These are phyloP conservation scores for Trichoderma sp. DNA, from an alignment of 2,329 filamentous ascomycete genomes.

Conservation along the genomic window DNA sequence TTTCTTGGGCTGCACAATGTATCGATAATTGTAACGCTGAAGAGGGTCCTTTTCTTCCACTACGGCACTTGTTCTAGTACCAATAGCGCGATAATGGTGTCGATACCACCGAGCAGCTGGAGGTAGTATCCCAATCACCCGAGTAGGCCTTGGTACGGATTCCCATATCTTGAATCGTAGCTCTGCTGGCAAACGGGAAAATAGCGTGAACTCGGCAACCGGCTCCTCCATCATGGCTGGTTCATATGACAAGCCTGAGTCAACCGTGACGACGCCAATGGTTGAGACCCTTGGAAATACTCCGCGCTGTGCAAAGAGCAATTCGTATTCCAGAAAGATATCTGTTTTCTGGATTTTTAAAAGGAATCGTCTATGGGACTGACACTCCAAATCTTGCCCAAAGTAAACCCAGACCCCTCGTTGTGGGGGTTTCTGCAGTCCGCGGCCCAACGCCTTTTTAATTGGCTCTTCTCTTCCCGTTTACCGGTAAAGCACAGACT, in stretches of 20 bases:
- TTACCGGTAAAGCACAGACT: neutral
- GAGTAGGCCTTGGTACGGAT: neutral
- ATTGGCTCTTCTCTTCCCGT: neutral
- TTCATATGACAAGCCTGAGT: neutral
- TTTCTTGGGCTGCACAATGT: slow-evolving; percentile 6
- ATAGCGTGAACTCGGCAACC: neutral
- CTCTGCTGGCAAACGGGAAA: neutral
- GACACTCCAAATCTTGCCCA: neutral
- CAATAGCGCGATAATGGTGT: neutral
- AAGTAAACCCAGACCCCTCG: neutral
- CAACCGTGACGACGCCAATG: neutral
- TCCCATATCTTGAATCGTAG: slow-evolving; percentile 8
- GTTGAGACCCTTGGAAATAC: neutral
- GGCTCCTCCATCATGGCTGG: neutral
- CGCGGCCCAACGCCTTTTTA: neutral
- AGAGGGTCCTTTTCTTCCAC: neutral
- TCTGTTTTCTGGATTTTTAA: neutral
- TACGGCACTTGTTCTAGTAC: neutral
- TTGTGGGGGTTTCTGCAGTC: neutral
- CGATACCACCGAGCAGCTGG: slow-evolving; percentile 5
- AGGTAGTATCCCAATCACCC: slow-evolving; percentile 1
- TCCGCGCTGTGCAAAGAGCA: neutral
- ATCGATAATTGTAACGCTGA: neutral
- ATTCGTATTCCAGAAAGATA: neutral
- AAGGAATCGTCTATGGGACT: neutral